Base-by-base conservation (phyloP, 129 eudicot species). In the Centrapalus pauciflorus region DNA sequence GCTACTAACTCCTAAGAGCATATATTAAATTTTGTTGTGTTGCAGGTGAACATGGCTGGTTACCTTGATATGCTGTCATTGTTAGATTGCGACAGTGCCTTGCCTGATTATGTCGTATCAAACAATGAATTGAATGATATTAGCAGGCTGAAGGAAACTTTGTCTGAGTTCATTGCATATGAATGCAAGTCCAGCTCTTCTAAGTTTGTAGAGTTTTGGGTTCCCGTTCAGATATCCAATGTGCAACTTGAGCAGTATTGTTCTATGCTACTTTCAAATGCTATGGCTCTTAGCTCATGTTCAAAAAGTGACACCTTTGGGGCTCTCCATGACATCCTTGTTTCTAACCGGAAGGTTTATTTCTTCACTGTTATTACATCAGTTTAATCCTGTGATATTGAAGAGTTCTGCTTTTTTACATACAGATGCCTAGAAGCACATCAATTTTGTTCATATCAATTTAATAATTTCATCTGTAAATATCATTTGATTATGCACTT, bases 201-300 rank as follows among this genome's bases (percentile, higher is more conserved):
- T 8, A 92, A 70, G 67, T 84, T 86, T 66, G 59, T 74, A 21
- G 99, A 94, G 76, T 94, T 73, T 64, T 89, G 97, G 99, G 87
- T 94, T 41, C 99, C 99, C 8, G 86, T 80, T 12, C 80, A 78
- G 67, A 74, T 89, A 46, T 89, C 99, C 10, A 81, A 89, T 67
- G 67, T 82, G 74, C 99, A 94, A 77, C 97, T 89, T 59, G 99
- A 94, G 72, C 99, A 82, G 66, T 94, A 94, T 63, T 89, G 95
- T 70, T 83, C 81, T 68, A 73, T 81, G 55, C 78, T 94, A 45
- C 88, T 89, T 26, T 71, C 95, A 13, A 84, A 89, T 49, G 74
- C 87, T 35, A 64, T 73, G 41, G 61, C 71, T 60, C 99, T 94
- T 61, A 48, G 86, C 70, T 84, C 92, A 2, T 68, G 62, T 67